Percentiles rank a stretch among this genome's conserved stretches.
Evolutionary conservation across 2,329 filamentous ascomycete genomes (phyloP).

Genomic region (Thielaviopsis musarum): DNA sequence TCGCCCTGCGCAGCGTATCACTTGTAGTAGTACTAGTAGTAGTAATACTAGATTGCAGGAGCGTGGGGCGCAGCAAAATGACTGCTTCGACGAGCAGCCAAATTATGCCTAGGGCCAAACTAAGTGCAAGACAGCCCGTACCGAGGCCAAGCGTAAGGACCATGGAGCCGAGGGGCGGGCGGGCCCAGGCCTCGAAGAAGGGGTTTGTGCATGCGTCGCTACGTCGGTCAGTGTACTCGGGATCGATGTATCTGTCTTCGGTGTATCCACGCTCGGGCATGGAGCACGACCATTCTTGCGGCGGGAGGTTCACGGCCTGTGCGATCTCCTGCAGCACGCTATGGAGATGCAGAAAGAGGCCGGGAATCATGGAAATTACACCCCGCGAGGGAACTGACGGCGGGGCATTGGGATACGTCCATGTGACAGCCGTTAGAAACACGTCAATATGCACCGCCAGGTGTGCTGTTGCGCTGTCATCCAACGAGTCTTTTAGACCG

Average conservation of each 20-base stretch:
- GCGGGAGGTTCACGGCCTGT: not conserved
- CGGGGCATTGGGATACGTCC: not conserved
- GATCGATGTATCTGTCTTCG: no score
- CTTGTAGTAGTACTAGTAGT: no score
- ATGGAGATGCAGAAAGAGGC: not conserved
- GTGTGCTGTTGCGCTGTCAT: not conserved
- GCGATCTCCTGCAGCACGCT: not conserved
- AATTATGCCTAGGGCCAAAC: not conserved
- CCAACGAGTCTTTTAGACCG: no score
- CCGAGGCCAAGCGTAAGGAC: not conserved
- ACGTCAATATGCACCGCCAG: not conserved
- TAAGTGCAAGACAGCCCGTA: not conserved
- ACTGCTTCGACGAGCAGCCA: not conserved
- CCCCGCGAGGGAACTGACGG: not conserved
- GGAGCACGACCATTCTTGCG: not conserved
- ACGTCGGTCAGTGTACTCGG: no score
- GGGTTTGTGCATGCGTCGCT: not conserved
- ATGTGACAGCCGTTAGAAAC: not conserved
- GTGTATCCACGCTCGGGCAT: not conserved
- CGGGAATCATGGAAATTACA: no score
- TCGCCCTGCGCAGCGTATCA: not conserved
- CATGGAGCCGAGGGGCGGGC: not conserved
- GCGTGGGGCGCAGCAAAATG: not conserved
- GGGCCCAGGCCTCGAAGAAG: conserved; percentile 3
- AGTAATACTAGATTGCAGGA: not conserved